Evolutionary conservation across 2,329 filamentous ascomycete genomes (phyloP).

Genomic region (Fusarium algeriense): DNA sequence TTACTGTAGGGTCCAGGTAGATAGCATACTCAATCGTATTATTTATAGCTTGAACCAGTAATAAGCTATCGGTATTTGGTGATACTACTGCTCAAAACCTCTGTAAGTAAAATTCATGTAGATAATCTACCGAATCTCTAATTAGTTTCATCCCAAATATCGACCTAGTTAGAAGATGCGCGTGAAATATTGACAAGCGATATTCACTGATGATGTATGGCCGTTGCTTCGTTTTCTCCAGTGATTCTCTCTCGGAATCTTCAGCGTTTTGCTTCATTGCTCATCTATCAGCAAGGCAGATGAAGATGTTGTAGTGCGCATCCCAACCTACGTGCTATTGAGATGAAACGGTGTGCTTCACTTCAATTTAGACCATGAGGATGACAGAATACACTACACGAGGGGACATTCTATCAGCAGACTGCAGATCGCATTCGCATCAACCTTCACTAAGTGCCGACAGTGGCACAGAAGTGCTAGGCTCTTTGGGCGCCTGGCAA

Average conservation of each 20-base stretch:
- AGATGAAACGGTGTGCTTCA: fast-evolving
- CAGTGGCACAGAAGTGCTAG: too few relatives aligned
- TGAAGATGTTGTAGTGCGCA: too few relatives aligned
- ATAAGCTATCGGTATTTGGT: not conserved
- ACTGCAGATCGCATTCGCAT: not conserved
- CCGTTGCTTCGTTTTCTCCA: not conserved
- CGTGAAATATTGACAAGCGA: fast-evolving
- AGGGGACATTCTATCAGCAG: not conserved
- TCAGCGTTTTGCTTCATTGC: not conserved
- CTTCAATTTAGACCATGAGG: not conserved
- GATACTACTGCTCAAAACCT: too few relatives aligned
- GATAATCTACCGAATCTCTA: not conserved
- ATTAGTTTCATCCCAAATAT: not conserved
- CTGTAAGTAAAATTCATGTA: not conserved
- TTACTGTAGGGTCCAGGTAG: not conserved
- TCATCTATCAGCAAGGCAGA: too few relatives aligned
- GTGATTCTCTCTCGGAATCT: not conserved
- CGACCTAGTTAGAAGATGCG: fast-evolving
- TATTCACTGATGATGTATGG: not conserved
- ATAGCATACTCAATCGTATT: not conserved
- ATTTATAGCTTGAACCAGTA: not conserved
- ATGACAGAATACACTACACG: fast-evolving
- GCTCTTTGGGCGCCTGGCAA: not conserved
- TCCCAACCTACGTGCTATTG: not conserved
- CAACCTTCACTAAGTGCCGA: not conserved